Evolutionary conservation across 2,329 filamentous ascomycete genomes (phyloP).

Genomic region (Sclerotinia spermophila): DNA sequence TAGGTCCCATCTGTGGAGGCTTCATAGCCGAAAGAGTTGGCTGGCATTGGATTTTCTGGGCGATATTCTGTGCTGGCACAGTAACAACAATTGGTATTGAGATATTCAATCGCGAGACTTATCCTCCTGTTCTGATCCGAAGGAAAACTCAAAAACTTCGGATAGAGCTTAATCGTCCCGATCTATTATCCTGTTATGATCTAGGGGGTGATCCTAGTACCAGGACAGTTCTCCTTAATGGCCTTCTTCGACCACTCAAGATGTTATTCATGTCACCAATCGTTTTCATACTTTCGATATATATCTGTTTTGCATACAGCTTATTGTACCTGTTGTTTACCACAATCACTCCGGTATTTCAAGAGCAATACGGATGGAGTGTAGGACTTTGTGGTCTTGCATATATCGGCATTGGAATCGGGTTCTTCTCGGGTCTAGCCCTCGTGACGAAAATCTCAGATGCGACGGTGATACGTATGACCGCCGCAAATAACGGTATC

Average conservation of each 20-base stretch:
- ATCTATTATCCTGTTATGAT: slow-evolving; percentile 44
- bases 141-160: slow-evolving; percentile 42
- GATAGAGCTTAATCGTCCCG: slow-evolving; percentile 43
- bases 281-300: slow-evolving; percentile 59
- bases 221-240: slow-evolving; percentile 13
- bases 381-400: slow-evolving; percentile 42
- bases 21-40: slow-evolving; percentile 48
- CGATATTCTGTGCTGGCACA: slow-evolving; percentile 46
- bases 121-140: slow-evolving; percentile 47
- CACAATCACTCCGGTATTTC: slow-evolving; percentile 49
- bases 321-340: slow-evolving; percentile 51
- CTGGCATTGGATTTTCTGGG: slow-evolving; percentile 40
- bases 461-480: slow-evolving; percentile 43
- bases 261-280: slow-evolving; percentile 39
- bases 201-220: slow-evolving; percentile 17
- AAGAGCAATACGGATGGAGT: slow-evolving; percentile 40
- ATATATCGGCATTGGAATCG: slow-evolving; percentile 44
- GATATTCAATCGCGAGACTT: slow-evolving; percentile 44
- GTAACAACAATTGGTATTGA: slow-evolving; percentile 37
- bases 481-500: slow-evolving; percentile 39
- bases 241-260: slow-evolving; percentile 46
- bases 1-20: slow-evolving; percentile 31
- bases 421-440: slow-evolving; percentile 40
- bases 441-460: slow-evolving; percentile 44
- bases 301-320: slow-evolving; percentile 67